Evolutionary conservation across 306 rosid species (phyloP).

Genomic region (Urtica urens): DNA sequence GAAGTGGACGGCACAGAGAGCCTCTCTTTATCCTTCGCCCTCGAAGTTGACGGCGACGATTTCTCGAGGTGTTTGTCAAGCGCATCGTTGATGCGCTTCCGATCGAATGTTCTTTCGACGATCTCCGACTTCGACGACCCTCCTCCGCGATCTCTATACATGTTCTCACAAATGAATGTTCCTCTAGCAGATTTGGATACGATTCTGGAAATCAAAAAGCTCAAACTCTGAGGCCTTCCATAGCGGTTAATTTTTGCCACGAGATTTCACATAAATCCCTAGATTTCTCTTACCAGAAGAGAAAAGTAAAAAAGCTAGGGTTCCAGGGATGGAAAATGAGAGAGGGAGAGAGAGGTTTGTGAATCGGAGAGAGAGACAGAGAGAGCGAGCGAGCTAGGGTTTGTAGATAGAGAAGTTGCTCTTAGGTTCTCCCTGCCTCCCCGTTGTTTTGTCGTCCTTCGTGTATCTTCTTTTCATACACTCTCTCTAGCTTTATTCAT

Average conservation of each 20-base stretch:
- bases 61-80: slow-evolving; percentile 57
- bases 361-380: neutral
- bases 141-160: slow-evolving; percentile 49
- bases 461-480: neutral
- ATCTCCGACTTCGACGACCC: slow-evolving; percentile 49
- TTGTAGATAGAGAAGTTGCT: neutral
- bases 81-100: slow-evolving; percentile 62
- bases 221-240: slow-evolving; percentile 9
- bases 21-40: slow-evolving; percentile 45
- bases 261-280: neutral
- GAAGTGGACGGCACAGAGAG: slow-evolving; percentile 40
- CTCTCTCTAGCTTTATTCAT: too few species aligned
- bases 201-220: neutral
- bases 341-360: neutral
- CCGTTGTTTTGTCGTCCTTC: slow-evolving; percentile 9
- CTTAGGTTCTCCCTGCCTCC: slow-evolving; percentile 5
- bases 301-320: neutral
- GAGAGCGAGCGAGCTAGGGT: slow-evolving; percentile 2
- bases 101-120: slow-evolving; percentile 38
- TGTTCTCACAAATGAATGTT: slow-evolving; percentile 8
- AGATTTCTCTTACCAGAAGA: neutral
- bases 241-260: too few species aligned
- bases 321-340: neutral
- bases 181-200: neutral
- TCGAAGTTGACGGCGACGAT: slow-evolving; percentile 46